These are phyloP conservation scores for Castanea sativa DNA, from an alignment of 306 rosid genomes.

Conservation along the genomic window DNA sequence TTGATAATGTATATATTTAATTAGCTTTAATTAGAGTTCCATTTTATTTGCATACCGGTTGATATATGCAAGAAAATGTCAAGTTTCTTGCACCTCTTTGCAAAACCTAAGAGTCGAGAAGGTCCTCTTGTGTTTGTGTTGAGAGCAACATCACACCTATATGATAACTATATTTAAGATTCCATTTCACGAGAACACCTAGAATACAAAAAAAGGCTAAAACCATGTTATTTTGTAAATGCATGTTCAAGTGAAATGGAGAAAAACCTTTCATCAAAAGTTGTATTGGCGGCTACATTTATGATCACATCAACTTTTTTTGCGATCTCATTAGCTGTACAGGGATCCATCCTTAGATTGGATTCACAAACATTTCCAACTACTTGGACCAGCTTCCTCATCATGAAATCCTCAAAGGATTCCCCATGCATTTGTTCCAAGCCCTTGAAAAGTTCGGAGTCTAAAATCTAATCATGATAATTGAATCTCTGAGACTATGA, in stretches of 20 bases:
- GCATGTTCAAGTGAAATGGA: no score
- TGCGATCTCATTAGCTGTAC: conserved; percentile 21
- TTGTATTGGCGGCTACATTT: conserved; percentile 53
- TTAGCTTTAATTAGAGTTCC: no score
- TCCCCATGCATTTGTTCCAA: conserved; percentile 39
- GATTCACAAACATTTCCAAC: conserved; percentile 47
- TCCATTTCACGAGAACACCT: no score
- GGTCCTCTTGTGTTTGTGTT: conserved; percentile 58
- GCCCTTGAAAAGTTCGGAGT: conserved; percentile 39
- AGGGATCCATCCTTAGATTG: conserved; percentile 41
- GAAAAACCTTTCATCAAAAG: conserved; percentile 49
- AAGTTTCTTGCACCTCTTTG: conserved; percentile 46
- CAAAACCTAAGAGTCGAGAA: conserved; percentile 40
- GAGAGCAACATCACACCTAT: conserved; percentile 49
- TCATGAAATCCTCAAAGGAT: conserved; percentile 40
- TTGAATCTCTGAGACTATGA: neutral
- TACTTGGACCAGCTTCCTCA: conserved; percentile 47
- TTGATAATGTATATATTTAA: no score
- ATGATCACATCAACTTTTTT: conserved; percentile 47
- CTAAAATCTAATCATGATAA: conserved; percentile 31
- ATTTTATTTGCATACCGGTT: conserved; percentile 27
- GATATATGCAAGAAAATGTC: conserved; percentile 52
- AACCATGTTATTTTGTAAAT: neutral
- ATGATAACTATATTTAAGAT: no score
- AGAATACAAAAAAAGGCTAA: neutral